phyloP scores from a whole-genome alignment of 2,329 filamentous ascomycete species.

The Furcasterigmium furcatum region DNA sequence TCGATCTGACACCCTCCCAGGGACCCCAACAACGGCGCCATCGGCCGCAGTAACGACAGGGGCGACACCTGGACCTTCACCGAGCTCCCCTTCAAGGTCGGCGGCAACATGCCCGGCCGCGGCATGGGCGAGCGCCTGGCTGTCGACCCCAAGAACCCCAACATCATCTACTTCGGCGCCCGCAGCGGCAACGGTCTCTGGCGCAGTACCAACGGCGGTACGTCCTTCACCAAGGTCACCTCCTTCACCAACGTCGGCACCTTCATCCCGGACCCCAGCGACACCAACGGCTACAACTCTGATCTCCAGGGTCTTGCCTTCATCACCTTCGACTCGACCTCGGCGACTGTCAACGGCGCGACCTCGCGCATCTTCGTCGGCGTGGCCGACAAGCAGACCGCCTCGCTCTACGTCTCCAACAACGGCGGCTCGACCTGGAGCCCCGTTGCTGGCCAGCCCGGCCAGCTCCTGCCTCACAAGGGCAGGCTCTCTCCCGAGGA shows the following conservation, averaged over 20 bases:
- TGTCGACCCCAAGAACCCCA: constrained; percentile 53
- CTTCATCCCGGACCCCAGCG: constrained; percentile 40
- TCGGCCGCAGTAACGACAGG: constrained; percentile 50
- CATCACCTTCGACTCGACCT: constrained; percentile 54
- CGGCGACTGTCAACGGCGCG: constrained; percentile 36
- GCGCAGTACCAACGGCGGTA: constrained; percentile 54
- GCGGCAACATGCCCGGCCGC: constrained; percentile 59
- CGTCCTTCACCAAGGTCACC: constrained; percentile 45
- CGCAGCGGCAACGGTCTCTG: constrained; percentile 57
- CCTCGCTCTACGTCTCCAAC: constrained; percentile 50
- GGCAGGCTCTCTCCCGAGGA: constrained; percentile 45
- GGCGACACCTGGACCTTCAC: constrained; percentile 49
- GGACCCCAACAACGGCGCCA: constrained; percentile 53
- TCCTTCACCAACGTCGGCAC: constrained; percentile 52
- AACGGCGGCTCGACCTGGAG: constrained; percentile 52
- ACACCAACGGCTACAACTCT: constrained; percentile 36
- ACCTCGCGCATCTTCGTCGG: constrained; percentile 56
- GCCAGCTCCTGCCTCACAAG: constrained; percentile 51
- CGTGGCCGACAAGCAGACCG: constrained; percentile 47
- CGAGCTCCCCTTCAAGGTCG: constrained; percentile 54
- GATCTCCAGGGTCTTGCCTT: constrained; percentile 45
- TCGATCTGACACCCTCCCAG: constrained; percentile 10
- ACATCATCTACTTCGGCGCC: constrained; percentile 56
- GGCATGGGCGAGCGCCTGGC: constrained; percentile 57
- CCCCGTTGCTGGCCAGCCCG: constrained; percentile 46